These are phyloP conservation scores for Astraeus odoratus DNA, from an alignment of 768 basidiomycete genomes.

Conservation along the genomic window DNA sequence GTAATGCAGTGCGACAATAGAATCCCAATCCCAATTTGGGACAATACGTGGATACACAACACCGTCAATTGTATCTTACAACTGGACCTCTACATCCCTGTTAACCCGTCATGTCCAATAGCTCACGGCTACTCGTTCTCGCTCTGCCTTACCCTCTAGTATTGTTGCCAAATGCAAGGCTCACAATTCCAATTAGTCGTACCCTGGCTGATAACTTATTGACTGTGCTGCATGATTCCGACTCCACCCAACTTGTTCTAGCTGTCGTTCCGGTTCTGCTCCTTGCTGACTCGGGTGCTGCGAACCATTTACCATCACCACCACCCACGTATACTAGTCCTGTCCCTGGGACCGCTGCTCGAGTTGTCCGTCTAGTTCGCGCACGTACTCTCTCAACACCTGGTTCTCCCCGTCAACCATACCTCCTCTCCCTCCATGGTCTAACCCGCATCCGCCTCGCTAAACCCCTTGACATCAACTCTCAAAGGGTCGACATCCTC, in stretches of 20 bases:
- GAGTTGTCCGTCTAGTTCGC: slow-evolving; percentile 62
- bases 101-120: slow-evolving; percentile 11
- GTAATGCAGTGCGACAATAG: no score
- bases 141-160: slow-evolving; percentile 65
- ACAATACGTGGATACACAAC: no score
- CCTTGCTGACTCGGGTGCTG: slow-evolving; percentile 11
- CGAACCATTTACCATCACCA: slow-evolving; percentile 7
- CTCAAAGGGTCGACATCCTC: slow-evolving; percentile 26
- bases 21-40: no score
- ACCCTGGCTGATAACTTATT: slow-evolving; percentile 59
- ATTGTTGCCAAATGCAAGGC: slow-evolving; percentile 65
- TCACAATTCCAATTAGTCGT: slow-evolving; percentile 60
- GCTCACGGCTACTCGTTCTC: slow-evolving; percentile 55
- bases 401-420: slow-evolving; percentile 41
- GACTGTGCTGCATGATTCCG: slow-evolving; percentile 60
- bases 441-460: slow-evolving; percentile 57
- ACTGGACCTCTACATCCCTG: no score
- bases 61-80: no score
- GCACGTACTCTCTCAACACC: slow-evolving; percentile 38
- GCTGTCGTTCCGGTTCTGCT: slow-evolving; percentile 54
- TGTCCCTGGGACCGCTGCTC: slow-evolving; percentile 64
- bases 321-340: slow-evolving; percentile 22
- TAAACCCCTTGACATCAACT: slow-evolving; percentile 27
- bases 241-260: slow-evolving; percentile 54
- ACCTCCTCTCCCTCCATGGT: slow-evolving; percentile 67